Evolutionary conservation across 371 early-diverging fungal species (phyloP), one percentile per base, ranked within the genome.

Genomic region (Mortierella sp.): DNA sequence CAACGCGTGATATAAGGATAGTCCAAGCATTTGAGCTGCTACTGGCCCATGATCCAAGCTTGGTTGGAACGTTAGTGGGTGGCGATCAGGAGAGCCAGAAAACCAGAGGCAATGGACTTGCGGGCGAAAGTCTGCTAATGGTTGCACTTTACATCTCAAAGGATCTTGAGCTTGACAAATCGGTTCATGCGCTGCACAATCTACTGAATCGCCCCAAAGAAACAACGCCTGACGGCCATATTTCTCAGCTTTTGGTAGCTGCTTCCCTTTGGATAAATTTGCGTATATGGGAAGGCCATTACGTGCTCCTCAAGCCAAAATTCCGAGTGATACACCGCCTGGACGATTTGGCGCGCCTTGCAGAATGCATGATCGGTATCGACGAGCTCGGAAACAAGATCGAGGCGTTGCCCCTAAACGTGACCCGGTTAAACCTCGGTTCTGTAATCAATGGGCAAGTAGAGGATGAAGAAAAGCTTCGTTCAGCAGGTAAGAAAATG

Each of bases 401-500:
- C 17, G 41, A 46, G 27, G 46, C 17, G 0, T 14, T 30, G 17
- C 28, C 50, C 7, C 6, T 52, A 11, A 53, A 32, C 15, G 12
- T 34, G 41, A 31, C 57, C 34, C 24, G 39, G 9, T 37, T 43
- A 27, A 3, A 21, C 0, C 14, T 41, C 15, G 30, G 46, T 21
- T n/a, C 50, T n/a, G n/a, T n/a, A 9, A 11, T 27, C 28, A 41
- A 5, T n/a, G 41, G 31, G 27, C 51, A 34, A 1, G 46, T 14
- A 11, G 21, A 58, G 11, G 15, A 9, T 12, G 66, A 51, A 15
- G 26, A 58, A n/a, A 48, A 23, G 14, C 53, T 65, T 37, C 66
- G 66, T 41, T 57, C 66, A 47, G 66, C 66, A 43, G 66, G 66
- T 65, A 65, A 44, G 46, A n/a, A n/a, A n/a, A n/a, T n/a, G n/a